A percentile compares a stretch with the other conserved stretches of the same genome.
Conservation (phyloP, 768 basidiomycete species). For the Boletus insuetus region DNA sequence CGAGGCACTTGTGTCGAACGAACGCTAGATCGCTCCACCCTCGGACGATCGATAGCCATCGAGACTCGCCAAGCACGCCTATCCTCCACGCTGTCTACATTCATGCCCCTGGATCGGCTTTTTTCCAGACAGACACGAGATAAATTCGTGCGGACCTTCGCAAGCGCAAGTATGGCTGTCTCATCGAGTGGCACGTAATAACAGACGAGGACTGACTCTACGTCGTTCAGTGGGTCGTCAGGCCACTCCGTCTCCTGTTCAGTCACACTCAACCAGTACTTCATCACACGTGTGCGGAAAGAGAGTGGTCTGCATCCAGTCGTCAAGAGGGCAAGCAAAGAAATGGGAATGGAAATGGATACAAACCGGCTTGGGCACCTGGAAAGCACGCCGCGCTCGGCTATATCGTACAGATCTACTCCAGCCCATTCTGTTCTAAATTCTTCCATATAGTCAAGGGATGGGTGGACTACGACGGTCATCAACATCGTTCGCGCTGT, state of each 20-base stretch:
- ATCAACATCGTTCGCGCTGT: not conserved
- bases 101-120: not conserved
- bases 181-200: not conserved
- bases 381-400: not conserved
- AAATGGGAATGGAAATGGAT: not conserved
- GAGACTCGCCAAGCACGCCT: not conserved
- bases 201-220: not conserved
- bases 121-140: not conserved
- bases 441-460: slow-evolving; percentile 1
- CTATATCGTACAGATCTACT: slow-evolving; percentile 5
- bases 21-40: slow-evolving; percentile 2
- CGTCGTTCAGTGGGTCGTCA: not conserved
- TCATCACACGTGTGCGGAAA: not conserved
- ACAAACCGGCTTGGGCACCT: slow-evolving; percentile 9
- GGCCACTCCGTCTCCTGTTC: not conserved
- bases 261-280: not conserved
- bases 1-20: not conserved
- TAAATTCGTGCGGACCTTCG: slow-evolving; percentile 2
- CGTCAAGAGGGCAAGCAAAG: not conserved
- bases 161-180: not conserved
- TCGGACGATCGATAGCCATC: not conserved
- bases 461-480: slow-evolving; percentile 6
- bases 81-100: not conserved
- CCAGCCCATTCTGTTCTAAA: not conserved
- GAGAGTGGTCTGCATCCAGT: not conserved